phyloP scores from a whole-genome alignment of 306 rosid species.

The Comarum palustre region DNA sequence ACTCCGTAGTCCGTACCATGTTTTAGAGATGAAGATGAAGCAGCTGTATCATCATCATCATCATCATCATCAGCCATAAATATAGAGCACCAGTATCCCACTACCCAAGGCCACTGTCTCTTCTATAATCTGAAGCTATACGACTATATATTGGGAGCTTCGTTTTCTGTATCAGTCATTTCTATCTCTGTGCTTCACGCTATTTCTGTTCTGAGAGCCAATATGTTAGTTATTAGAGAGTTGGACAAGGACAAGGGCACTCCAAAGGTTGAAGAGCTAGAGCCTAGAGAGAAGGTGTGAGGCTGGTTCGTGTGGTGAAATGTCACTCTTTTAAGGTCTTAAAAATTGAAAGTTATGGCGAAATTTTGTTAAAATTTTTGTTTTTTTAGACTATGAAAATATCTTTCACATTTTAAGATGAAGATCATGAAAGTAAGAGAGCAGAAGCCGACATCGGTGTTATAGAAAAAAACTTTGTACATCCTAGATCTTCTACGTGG shows the following conservation, averaged over 20 bases:
- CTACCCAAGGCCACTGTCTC: neutral
- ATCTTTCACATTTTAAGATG: too few relatives aligned
- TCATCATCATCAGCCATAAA: neutral
- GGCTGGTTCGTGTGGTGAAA: slow-evolving; percentile 54
- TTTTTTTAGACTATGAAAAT: too few relatives aligned
- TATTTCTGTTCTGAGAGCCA: neutral
- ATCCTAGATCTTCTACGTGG: too few relatives aligned
- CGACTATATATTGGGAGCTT: neutral
- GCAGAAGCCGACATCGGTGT: too few relatives aligned
- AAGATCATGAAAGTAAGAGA: too few relatives aligned
- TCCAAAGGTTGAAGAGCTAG: slow-evolving; percentile 56
- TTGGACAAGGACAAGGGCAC: slow-evolving; percentile 39
- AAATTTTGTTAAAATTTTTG: too few relatives aligned
- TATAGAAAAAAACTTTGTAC: too few relatives aligned
- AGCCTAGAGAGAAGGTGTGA: slow-evolving; percentile 61
- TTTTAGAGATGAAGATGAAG: neutral
- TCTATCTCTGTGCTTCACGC: neutral
- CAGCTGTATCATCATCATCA: neutral
- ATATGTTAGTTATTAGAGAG: slow-evolving; percentile 37
- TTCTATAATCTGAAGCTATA: neutral
- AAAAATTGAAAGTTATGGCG: too few relatives aligned
- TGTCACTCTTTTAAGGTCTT: too few relatives aligned
- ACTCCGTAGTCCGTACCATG: slow-evolving; percentile 10
- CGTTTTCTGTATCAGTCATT: neutral
- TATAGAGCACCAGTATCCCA: neutral